phyloP scores from a whole-genome alignment of 805 yeast species.

The Myxozyma nipponensis region DNA sequence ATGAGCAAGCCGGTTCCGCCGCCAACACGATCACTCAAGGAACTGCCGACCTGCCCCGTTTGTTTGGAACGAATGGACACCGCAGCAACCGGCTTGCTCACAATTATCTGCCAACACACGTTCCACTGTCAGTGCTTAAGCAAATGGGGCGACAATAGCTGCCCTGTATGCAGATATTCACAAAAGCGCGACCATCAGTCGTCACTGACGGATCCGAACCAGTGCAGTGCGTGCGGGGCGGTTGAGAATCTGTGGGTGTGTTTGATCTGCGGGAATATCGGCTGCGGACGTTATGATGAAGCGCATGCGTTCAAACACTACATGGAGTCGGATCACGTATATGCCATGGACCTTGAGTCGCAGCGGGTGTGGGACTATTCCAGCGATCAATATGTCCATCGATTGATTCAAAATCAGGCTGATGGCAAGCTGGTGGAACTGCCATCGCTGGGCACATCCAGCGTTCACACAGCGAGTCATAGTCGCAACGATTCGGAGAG shows the following conservation, averaged over 20 bases:
- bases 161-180: conserved; percentile 87
- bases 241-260: conserved; percentile 79
- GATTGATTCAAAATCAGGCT: conserved; percentile 75
- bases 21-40: conserved; percentile 41
- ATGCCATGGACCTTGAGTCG: conserved; percentile 79
- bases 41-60: conserved; percentile 89
- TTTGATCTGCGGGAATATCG: conserved; percentile 84
- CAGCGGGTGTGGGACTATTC: conserved; percentile 95
- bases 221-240: conserved; percentile 57
- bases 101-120: conserved; percentile 90
- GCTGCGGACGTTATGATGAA: conserved; percentile 82
- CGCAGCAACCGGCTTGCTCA: conserved; percentile 70
- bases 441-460: conserved; percentile 36
- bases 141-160: conserved; percentile 75
- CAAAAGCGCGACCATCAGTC: conserved; percentile 36
- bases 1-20: conserved; percentile 29
- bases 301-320: conserved; percentile 86
- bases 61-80: conserved; percentile 87
- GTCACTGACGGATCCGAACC: conserved; percentile 10
- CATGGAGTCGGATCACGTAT: conserved; percentile 74
- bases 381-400: conserved; percentile 83
- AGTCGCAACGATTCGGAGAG: not conserved
- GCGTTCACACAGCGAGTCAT: not conserved
- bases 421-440: conserved; percentile 90
- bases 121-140: conserved; percentile 85